Evolutionary conservation across 805 yeast species (phyloP).

Genomic region (Barnettozyma pratensis): DNA sequence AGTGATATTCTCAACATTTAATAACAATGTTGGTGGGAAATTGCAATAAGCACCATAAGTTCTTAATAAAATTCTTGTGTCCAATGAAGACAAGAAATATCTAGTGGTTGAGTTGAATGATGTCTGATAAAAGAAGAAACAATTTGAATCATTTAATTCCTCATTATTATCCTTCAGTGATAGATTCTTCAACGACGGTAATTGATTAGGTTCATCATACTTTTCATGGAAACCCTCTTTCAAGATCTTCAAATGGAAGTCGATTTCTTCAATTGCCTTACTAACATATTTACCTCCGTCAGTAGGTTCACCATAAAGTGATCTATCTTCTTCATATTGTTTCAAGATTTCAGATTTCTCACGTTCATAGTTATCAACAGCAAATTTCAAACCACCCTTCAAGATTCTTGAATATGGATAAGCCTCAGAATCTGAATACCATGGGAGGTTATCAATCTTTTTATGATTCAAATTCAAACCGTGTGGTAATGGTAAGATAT

Average conservation of each 20-base stretch:
- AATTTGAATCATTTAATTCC: conserved; percentile 32
- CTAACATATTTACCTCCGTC: conserved; percentile 44
- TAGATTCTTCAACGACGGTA: conserved; percentile 12
- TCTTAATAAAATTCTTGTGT: conserved; percentile 63
- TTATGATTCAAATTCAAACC: conserved; percentile 36
- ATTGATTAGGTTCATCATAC: conserved; percentile 16
- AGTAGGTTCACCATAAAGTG: conserved; percentile 47
- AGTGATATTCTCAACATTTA: conserved; percentile 63
- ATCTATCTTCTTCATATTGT: conserved; percentile 52
- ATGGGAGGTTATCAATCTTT: conserved; percentile 48
- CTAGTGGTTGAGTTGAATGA: conserved; percentile 61
- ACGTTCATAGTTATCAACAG: conserved; percentile 45
- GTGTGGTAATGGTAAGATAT: conserved; percentile 45
- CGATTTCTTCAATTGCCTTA: conserved; percentile 52
- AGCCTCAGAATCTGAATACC: conserved; percentile 36
- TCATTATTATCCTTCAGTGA: conserved; percentile 13
- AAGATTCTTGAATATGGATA: conserved; percentile 60
- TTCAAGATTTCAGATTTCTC: conserved; percentile 53
- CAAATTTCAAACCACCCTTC: conserved; percentile 55
- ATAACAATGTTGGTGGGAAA: conserved; percentile 63
- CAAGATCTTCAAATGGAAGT: conserved; percentile 38
- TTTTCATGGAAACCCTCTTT: conserved; percentile 27
- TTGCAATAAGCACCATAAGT: conserved; percentile 56
- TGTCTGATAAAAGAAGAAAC: conserved; percentile 75
- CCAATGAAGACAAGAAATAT: conserved; percentile 73